phyloP scores from a whole-genome alignment of 495 filamentous ascomycete species.

The Trichoderma orchidacearum region DNA sequence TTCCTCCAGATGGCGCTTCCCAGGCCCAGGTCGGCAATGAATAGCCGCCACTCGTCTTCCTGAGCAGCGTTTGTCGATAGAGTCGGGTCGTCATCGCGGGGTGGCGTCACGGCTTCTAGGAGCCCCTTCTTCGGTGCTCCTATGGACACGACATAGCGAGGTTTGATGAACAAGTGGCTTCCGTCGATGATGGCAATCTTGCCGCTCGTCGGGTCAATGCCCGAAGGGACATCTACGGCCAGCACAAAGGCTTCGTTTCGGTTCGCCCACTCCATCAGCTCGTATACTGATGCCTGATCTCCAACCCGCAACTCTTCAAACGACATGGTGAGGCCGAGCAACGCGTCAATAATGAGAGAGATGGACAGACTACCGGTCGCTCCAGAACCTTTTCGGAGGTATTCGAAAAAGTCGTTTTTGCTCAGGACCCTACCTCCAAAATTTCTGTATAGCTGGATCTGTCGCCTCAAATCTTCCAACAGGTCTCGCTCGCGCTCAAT shows the following conservation, averaged over 20 bases:
- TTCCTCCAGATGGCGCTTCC: constrained; percentile 72
- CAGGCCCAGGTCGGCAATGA: constrained; percentile 77
- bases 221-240: constrained; percentile 76
- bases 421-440: constrained; percentile 57
- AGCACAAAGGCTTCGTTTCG: constrained; percentile 62
- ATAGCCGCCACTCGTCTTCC: constrained; percentile 50
- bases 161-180: constrained; percentile 55
- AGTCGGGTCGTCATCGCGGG: constrained; percentile 31
- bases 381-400: constrained; percentile 16
- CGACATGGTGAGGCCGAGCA: constrained; percentile 69
- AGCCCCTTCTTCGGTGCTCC: constrained; percentile 77
- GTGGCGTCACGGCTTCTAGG: constrained; percentile 49
- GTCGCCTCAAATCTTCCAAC: constrained; percentile 57
- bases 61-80: constrained; percentile 2
- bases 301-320: constrained; percentile 74
- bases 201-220: constrained; percentile 68
- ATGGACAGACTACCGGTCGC: constrained; percentile 29
- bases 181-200: constrained; percentile 45
- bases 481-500: constrained; percentile 50
- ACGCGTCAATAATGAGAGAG: constrained; percentile 76
- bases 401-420: constrained; percentile 39
- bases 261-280: constrained; percentile 80
- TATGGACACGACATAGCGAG: constrained; percentile 65
- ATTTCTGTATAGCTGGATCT: constrained; percentile 62
- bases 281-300: constrained; percentile 69